Conservation (phyloP, 768 basidiomycete species). For the Rhodotorula sphaerocarpa region DNA sequence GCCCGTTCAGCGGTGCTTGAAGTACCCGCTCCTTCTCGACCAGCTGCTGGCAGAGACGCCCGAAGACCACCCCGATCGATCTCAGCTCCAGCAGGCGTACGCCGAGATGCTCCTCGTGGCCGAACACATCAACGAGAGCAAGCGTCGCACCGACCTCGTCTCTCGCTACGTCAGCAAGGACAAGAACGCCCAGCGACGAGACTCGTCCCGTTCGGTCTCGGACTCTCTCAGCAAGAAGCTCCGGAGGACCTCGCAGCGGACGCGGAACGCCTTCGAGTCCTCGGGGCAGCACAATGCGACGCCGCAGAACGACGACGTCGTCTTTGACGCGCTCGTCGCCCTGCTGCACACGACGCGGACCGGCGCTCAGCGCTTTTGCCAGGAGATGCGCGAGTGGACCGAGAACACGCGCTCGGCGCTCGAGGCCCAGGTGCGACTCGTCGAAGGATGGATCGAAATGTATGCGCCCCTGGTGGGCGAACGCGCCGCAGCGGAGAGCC, state of each 20-base stretch:
- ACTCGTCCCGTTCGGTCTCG: slow-evolving; percentile 17
- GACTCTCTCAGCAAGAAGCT: slow-evolving; percentile 32
- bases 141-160: slow-evolving; percentile 36
- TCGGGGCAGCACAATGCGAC: too few relatives aligned
- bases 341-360: slow-evolving; percentile 23
- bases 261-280: slow-evolving; percentile 23
- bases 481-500: slow-evolving; percentile 5
- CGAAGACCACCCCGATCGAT: slow-evolving; percentile 34
- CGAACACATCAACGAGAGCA: slow-evolving; percentile 39
- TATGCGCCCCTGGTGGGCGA: slow-evolving; percentile 34
- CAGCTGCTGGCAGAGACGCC: slow-evolving; percentile 36
- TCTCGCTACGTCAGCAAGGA: slow-evolving; percentile 29
- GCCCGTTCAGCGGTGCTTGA: slow-evolving; percentile 95
- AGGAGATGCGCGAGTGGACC: slow-evolving; percentile 36
- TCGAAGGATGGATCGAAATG: slow-evolving; percentile 36
- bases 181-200: slow-evolving; percentile 15
- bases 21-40: slow-evolving; percentile 89
- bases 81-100: slow-evolving; percentile 29
- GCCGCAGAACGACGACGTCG: slow-evolving; percentile 18
- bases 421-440: slow-evolving; percentile 29
- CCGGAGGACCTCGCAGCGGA: slow-evolving; percentile 27
- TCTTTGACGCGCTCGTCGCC: slow-evolving; percentile 31
- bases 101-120: slow-evolving; percentile 36
- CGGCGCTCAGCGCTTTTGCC: slow-evolving; percentile 24
- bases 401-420: slow-evolving; percentile 26